phyloP scores from a whole-genome alignment of 305 asterid species.

The Solanum aculeatissimum region DNA sequence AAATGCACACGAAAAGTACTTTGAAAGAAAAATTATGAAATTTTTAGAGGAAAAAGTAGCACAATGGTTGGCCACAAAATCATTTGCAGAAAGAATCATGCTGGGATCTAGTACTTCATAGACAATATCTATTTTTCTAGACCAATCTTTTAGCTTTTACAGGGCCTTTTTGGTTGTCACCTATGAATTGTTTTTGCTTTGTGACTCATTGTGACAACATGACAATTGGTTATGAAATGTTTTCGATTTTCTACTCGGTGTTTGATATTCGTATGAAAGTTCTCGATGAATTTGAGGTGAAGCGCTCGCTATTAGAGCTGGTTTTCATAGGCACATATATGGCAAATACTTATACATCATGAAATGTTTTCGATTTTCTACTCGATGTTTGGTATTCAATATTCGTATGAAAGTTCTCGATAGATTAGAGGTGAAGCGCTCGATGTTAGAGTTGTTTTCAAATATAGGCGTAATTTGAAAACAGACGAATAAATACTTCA shows the following conservation, averaged over 20 bases:
- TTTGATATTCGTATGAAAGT: not conserved
- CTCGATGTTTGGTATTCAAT: not conserved
- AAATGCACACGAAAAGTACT: not conserved
- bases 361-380: not conserved
- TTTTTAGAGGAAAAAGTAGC: not conserved
- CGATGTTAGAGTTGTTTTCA: not conserved
- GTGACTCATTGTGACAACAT: not conserved
- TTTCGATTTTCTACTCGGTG: not conserved
- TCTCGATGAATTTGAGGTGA: too few relatives aligned
- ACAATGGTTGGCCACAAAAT: not conserved
- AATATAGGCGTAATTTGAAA: not conserved
- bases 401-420: not conserved
- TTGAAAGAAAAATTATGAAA: not conserved
- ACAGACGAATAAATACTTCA: not conserved
- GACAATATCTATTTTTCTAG: not conserved
- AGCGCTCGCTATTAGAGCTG: too few relatives aligned
- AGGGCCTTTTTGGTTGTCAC: not conserved
- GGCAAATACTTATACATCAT: too few relatives aligned
- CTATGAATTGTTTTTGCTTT: not conserved
- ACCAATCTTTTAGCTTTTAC: constrained; percentile 1
- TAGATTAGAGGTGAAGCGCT: not conserved
- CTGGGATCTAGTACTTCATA: constrained; percentile 1
- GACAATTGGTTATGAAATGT: not conserved
- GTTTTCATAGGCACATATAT: too few relatives aligned
- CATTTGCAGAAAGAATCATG: not conserved